Percentiles rank a stretch among this genome's conserved stretches.
Conservation (phyloP, 2,329 filamentous ascomycete species). For the Colletotrichum noveboracense region DNA sequence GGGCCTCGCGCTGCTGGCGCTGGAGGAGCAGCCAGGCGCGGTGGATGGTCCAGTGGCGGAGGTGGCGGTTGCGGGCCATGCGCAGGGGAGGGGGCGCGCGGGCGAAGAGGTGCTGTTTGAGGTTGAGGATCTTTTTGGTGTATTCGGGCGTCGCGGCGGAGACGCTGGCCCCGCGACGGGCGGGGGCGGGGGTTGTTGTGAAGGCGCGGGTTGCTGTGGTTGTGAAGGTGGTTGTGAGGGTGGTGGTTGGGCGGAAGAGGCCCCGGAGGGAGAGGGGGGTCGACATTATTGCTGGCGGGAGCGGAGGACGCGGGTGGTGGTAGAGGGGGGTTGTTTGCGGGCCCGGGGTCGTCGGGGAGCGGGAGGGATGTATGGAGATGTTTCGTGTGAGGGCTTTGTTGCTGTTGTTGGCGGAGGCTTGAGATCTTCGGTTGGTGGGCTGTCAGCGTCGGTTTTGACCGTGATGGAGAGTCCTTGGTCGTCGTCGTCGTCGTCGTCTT, state of each 20-base stretch:
- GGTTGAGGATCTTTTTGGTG: constrained; percentile 47
- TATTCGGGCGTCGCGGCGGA: constrained; percentile 37
- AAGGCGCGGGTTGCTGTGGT: background rate
- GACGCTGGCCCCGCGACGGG: constrained; percentile 24
- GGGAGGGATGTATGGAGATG: too few relatives aligned
- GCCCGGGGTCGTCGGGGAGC: background rate
- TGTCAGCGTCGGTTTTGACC: background rate
- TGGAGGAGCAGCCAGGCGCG: constrained; percentile 89
- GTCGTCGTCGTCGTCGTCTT: background rate
- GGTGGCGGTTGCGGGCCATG: constrained; percentile 83
- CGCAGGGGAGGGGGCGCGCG: constrained; percentile 73
- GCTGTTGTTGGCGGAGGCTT: too few relatives aligned
- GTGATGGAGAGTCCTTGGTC: background rate
- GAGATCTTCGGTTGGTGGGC: too few relatives aligned
- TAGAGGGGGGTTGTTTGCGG: background rate
- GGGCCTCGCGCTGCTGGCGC: constrained; percentile 67
- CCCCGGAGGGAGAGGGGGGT: background rate
- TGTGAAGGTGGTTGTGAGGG: background rate
- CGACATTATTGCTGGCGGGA: background rate
- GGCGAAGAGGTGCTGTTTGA: constrained; percentile 54
- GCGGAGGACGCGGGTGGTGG: background rate
- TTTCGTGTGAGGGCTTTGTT: background rate
- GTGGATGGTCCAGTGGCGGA: constrained; percentile 99
- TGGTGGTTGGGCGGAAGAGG: background rate
- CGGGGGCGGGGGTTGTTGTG: constrained; percentile 20